A percentile compares a stretch with the other conserved stretches of the same genome.
Evolutionary conservation across 106 monocot genomes (phyloP).

Genomic region (Ottelia alismoides): DNA sequence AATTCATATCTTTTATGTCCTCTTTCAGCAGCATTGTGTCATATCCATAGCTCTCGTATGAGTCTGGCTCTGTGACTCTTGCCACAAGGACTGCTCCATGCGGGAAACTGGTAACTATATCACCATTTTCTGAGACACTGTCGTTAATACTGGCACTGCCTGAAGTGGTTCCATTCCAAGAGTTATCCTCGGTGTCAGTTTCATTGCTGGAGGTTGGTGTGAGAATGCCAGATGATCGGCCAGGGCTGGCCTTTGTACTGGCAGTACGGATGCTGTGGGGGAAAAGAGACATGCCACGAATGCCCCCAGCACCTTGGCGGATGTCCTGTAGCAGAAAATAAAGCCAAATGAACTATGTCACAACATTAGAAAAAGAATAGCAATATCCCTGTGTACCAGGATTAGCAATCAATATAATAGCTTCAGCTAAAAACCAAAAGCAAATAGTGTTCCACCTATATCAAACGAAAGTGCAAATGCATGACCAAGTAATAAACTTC

Average conservation of each 20-base stretch:
- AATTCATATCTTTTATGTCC: constrained; percentile 65
- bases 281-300: constrained; percentile 63
- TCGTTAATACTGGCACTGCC: constrained; percentile 9
- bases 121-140: constrained; percentile 15
- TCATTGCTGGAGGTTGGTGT: constrained; percentile 10
- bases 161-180: constrained; percentile 10
- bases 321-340: constrained; percentile 36
- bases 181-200: constrained; percentile 9
- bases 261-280: constrained; percentile 70
- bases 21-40: constrained; percentile 68
- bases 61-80: constrained; percentile 43
- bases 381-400: too few species aligned
- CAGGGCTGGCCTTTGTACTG: constrained; percentile 19
- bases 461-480: too few species aligned
- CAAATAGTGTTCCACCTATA: too few species aligned
- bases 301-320: constrained; percentile 50
- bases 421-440: too few species aligned
- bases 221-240: constrained; percentile 26
- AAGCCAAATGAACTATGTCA: too few species aligned
- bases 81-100: constrained; percentile 18
- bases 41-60: constrained; percentile 57
- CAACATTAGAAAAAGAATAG: too few species aligned
- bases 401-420: too few species aligned
- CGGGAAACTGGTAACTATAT: constrained; percentile 7
- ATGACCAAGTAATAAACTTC: too few species aligned